Conservation (phyloP, 2,329 filamentous ascomycete genomes). For the Sclerotiophoma versabilis region DNA sequence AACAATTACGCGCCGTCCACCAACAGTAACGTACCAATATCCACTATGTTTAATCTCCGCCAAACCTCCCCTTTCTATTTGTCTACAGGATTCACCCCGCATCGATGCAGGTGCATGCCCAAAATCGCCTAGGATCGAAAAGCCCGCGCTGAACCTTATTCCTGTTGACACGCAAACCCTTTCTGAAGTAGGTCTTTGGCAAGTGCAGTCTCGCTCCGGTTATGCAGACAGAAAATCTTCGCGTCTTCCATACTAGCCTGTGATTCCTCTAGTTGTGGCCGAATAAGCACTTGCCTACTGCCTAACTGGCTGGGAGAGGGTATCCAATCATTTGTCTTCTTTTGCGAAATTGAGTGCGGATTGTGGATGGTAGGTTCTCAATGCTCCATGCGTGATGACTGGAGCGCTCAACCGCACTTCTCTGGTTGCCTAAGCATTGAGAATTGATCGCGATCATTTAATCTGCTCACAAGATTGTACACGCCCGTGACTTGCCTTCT, state of each 20-base stretch:
- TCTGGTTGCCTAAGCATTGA: not conserved
- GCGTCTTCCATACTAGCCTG: not conserved
- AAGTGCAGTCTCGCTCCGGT: not conserved
- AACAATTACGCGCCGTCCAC: conserved; percentile 1
- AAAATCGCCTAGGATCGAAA: not conserved
- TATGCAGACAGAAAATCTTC: not conserved
- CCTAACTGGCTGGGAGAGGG: not conserved
- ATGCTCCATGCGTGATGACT: not conserved
- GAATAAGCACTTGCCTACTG: not conserved
- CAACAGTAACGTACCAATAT: conserved; percentile 13
- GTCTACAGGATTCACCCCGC: conserved; percentile 4
- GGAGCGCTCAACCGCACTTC: not conserved
- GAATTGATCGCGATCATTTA: not conserved
- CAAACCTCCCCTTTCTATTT: conserved; percentile 6
- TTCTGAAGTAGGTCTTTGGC: too few relatives aligned
- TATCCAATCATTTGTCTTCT: not conserved
- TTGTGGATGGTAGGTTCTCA: not conserved
- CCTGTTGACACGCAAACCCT: too few relatives aligned
- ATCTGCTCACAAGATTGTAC: not conserved
- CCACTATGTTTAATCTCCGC: conserved; percentile 9
- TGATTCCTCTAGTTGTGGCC: not conserved
- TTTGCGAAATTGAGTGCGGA: not conserved
- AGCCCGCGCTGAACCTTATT: not conserved
- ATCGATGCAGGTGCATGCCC: not conserved
- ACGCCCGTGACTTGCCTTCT: not conserved